Base-by-base conservation (phyloP, 176 grass and related monocot genomes). In the Echinochloa phyllopogon region DNA sequence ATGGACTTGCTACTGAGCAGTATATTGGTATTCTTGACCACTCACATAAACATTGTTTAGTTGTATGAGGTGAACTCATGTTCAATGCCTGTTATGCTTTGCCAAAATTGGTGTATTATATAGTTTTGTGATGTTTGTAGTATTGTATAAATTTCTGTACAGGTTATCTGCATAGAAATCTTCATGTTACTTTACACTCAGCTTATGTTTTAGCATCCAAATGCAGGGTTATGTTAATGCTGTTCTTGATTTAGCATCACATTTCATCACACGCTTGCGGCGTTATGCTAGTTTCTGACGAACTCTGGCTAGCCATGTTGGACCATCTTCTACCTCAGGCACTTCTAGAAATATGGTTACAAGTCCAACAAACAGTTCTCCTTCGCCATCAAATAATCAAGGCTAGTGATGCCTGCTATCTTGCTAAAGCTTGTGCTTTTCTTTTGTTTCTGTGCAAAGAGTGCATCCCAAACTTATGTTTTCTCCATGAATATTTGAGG, bases 221-320 rank as follows among this genome's bases (percentile, higher is more conserved):
- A 72, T 86, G 82, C 91, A 99, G 96, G 93, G 93, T 24, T 99
- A 99, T 39, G 96, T 99, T 78, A 93, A 99, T 43, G 91, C 96
- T 75, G 89, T 99, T 85, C 93, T 99, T 86, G 96, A 99, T 94
- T 89, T 99, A 81, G 96, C 96, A 42, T 99, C 96, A 63, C 91
- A 99, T 88, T 99, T 99, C 79, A 99, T 99, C 47, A 94, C 93
- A 57, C 96, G 91, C 64, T 85, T 99, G 73, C 94, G 96, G 50
- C 91, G 96, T 52, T 99, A 99, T 92, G 93, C 96, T 63, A 99
- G 96, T 75, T 99, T 99, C 91, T 99, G 96, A 82, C 96, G 96
- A 78, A 94, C 96, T 77, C 82, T 99, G 83, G 93, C 96, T 84
- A 99, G 96, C 69, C 96, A 99, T 91, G 96, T 96, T 76, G 96